A percentile compares a stretch with the other conserved stretches of the same genome.
Evolutionary conservation across 2,329 filamentous ascomycete species (phyloP).

Genomic region (Teratosphaeria epicoccoides): DNA sequence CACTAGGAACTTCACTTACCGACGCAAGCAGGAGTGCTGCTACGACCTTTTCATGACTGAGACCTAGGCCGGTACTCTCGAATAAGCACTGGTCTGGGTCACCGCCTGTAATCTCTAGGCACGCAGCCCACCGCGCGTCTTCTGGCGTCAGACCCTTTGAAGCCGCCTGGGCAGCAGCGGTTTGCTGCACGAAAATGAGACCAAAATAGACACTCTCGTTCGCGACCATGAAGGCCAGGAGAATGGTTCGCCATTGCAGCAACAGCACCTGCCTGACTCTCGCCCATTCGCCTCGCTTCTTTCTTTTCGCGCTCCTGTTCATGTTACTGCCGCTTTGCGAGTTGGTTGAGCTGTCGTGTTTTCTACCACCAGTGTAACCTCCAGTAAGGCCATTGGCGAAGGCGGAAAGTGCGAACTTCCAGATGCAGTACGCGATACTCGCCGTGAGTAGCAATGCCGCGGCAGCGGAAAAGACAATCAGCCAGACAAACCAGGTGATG

Average conservation of each 20-base stretch:
- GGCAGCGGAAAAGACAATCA: conserved; percentile 22
- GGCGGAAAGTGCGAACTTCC: conserved; percentile 18
- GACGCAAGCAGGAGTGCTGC: conserved; percentile 63
- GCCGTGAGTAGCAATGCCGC: conserved; percentile 23
- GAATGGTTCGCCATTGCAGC: conserved; percentile 74
- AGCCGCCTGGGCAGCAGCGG: conserved; percentile 44
- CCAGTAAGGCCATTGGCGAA: conserved; percentile 1
- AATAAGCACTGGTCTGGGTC: conserved; percentile 54
- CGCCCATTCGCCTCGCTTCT: conserved; percentile 39
- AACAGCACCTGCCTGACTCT: conserved; percentile 63
- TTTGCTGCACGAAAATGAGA: conserved; percentile 67
- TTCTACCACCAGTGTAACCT: background rate
- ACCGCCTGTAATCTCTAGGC: conserved; percentile 45
- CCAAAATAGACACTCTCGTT: conserved; percentile 74
- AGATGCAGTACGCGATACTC: conserved; percentile 28
- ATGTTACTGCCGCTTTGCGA: background rate
- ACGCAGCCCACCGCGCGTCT: conserved; percentile 52
- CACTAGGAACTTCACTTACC: conserved; percentile 40
- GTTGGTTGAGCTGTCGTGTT: background rate
- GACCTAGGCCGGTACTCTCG: conserved; percentile 46
- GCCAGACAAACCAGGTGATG: conserved; percentile 36
- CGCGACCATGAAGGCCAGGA: conserved; percentile 67
- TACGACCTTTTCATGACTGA: conserved; percentile 57
- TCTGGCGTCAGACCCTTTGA: conserved; percentile 39
- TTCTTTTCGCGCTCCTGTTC: background rate